Percentiles rank a stretch among this genome's conserved stretches.
phyloP scores from a whole-genome alignment of 805 yeast genomes.

The Grigorovia yakushimaensis region DNA sequence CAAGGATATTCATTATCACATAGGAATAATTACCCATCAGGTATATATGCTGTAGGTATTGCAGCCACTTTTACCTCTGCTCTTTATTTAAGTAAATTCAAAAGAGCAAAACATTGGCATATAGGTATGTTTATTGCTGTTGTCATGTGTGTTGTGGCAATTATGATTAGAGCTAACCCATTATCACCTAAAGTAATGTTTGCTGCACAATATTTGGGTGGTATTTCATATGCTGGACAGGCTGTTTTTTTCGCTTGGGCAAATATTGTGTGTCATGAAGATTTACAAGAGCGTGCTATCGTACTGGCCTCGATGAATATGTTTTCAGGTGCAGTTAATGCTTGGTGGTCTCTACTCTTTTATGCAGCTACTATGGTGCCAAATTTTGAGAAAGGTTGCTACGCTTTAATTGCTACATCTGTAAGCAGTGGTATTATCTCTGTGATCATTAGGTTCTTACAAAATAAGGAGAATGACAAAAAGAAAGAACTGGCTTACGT shows the following conservation, averaged over 20 bases:
- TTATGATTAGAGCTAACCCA: conserved; percentile 38
- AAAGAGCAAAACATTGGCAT: conserved; percentile 40
- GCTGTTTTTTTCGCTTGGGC: conserved; percentile 58
- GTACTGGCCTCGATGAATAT: conserved; percentile 58
- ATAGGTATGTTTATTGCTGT: conserved; percentile 38
- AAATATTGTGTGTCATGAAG: conserved; percentile 46
- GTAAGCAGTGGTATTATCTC: conserved; percentile 35
- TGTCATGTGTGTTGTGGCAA: conserved; percentile 36
- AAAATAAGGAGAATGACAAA: conserved; percentile 29
- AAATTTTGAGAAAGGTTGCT: conserved; percentile 41
- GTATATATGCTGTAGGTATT: conserved; percentile 44
- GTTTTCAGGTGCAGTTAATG: conserved; percentile 53
- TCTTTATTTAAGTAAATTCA: conserved; percentile 35
- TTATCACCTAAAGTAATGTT: conserved; percentile 32
- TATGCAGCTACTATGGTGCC: conserved; percentile 46
- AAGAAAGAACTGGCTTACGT: conserved; percentile 18
- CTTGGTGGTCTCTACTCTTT: conserved; percentile 54
- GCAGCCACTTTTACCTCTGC: conserved; percentile 37
- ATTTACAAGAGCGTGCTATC: conserved; percentile 53
- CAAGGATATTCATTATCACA: conserved; percentile 35
- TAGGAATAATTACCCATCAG: conserved; percentile 46
- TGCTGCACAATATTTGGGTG: conserved; percentile 47
- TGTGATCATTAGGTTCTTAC: conserved; percentile 34
- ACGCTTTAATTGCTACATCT: conserved; percentile 48
- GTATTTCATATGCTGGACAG: conserved; percentile 49